phyloP scores from a whole-genome alignment of 345 rosid genomes.

The Eucalyptus pumila region DNA sequence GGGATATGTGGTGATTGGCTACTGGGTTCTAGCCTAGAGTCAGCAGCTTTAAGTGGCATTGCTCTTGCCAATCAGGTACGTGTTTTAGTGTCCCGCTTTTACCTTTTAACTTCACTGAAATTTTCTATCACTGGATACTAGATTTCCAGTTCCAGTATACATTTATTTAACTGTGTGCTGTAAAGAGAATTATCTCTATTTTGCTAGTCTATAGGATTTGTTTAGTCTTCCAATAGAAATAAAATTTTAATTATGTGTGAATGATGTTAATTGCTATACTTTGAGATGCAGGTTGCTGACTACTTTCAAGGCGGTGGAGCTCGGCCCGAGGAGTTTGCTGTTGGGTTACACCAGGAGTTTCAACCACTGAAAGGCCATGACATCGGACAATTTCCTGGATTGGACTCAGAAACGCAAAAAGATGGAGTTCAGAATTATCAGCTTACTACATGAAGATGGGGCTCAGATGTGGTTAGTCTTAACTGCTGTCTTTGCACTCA shows the following conservation, averaged over 20 bases:
- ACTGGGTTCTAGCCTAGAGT: conserved; percentile 73
- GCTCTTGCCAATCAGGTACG: conserved; percentile 73
- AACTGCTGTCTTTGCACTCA: neutral
- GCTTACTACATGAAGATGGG: neutral
- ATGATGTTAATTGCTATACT: neutral
- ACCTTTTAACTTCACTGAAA: neutral
- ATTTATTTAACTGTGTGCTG: neutral
- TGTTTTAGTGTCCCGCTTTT: neutral
- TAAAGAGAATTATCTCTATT: neutral
- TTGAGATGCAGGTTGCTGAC: conserved; percentile 47
- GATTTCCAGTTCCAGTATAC: neutral
- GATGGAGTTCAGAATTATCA: conserved; percentile 15
- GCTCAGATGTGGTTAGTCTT: neutral
- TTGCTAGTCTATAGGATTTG: neutral
- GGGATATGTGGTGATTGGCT: conserved; percentile 97
- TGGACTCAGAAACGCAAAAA: conserved; percentile 9
- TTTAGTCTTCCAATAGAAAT: neutral
- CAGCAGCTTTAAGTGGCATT: conserved; percentile 83
- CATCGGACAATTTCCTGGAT: conserved; percentile 70
- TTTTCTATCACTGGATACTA: neutral
- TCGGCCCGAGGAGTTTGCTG: conserved; percentile 43
- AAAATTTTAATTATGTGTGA: neutral
- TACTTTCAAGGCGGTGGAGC: conserved; percentile 39
- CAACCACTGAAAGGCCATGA: conserved; percentile 45
- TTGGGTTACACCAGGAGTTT: conserved; percentile 54